Evolutionary conservation across 2,329 filamentous ascomycete genomes (phyloP), one percentile per base, ranked within the genome.

Genomic region (Neonectria hederae): DNA sequence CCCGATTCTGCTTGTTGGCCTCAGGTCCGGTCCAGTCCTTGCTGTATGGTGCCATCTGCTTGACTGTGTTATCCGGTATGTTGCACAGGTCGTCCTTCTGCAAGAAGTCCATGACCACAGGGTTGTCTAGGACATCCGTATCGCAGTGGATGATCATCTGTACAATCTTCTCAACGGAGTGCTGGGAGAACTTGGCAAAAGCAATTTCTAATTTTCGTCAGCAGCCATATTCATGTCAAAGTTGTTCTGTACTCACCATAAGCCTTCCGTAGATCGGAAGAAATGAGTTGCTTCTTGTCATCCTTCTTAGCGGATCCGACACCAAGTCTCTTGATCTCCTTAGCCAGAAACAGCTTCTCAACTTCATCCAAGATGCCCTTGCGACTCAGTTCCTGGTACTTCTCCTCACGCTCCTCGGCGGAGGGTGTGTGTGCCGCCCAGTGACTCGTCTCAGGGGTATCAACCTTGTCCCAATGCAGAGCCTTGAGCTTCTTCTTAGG

Each of bases 401-500:
- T 97, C 80, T 97, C 93, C 81, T 99, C 96, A 76, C 94, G 93
- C 65, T 92, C 92, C 76, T 97, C 90, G 5, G 90, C 88, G n/a
- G 93, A 97, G 5, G 93, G 91, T 30, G 92, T 88, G 78, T 97
- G 93, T 8, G 89, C 86, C 35, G 94, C 94, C 95, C 95, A 98
- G 72, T 97, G 92, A 58, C 95, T 97, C 54, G 93, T 92, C 77
- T 96, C 89, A 22, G 94, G 92, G 57, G 92, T 88, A 79, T 99
- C 96, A 59, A 99, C 93, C 84, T 98, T 98, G 81, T 99, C 96
- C 95, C 96, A 98, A 82, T 99, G 96, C 71, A 99, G 86, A 63
- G 95, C 95, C 88, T 99, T 99, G 79, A 99, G 93, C 85, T 98
- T 99, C 89, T 97, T 98, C 87, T 97, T 98, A 22, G 96, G 94